These are phyloP conservation scores for Xylaria hypoxylon DNA, from an alignment of 2,329 filamentous ascomycete genomes.

Conservation along the genomic window DNA sequence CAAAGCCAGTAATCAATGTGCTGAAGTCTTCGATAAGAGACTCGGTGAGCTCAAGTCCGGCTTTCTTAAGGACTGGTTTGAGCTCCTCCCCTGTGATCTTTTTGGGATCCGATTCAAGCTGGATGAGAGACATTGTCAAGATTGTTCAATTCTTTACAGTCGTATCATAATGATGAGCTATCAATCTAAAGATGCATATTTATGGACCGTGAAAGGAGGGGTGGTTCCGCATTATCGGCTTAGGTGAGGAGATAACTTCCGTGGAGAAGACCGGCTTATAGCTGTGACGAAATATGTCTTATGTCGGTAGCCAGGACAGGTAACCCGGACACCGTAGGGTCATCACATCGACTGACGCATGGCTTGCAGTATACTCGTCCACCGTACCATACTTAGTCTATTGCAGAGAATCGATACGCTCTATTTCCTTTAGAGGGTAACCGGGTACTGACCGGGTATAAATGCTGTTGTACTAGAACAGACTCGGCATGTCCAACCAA, in stretches of 20 bases:
- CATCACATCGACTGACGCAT: too few species aligned
- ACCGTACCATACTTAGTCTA: too few species aligned
- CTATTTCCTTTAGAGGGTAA: too few species aligned
- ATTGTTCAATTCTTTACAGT: background rate
- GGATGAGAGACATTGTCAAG: slow-evolving; percentile 40
- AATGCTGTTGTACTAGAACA: too few species aligned
- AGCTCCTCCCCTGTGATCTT: slow-evolving; percentile 39
- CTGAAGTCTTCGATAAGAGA: slow-evolving; percentile 40
- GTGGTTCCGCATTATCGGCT: background rate
- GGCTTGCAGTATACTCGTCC: too few species aligned
- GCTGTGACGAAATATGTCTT: background rate
- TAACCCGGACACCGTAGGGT: background rate
- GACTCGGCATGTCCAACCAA: too few species aligned
- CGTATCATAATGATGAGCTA: too few species aligned
- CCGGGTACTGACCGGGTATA: too few species aligned
- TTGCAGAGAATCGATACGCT: too few species aligned
- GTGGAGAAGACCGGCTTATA: background rate
- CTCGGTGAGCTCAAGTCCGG: slow-evolving; percentile 41
- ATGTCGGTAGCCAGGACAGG: background rate
- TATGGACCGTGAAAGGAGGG: background rate
- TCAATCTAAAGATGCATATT: background rate
- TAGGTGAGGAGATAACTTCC: background rate
- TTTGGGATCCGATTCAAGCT: slow-evolving; percentile 11
- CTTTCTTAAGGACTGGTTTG: slow-evolving; percentile 40
- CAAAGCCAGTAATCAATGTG: slow-evolving; percentile 40